Evolutionary conservation across 805 yeast genomes (phyloP), one percentile per base, ranked within the genome.

Genomic region (Candida peoriensis): DNA sequence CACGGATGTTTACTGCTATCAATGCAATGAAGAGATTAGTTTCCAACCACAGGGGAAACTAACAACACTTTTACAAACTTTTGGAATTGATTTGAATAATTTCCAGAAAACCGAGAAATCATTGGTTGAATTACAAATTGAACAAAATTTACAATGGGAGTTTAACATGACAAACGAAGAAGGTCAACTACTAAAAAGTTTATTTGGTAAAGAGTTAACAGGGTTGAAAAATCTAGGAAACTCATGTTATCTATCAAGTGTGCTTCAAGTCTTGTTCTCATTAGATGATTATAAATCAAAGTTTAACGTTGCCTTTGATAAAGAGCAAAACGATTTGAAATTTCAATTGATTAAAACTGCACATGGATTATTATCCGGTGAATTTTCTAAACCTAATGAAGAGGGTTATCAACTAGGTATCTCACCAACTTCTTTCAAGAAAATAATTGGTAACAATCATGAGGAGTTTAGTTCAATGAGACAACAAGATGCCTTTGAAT

Each of bases 401-500:
- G 50, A 44, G 6, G 54, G 57, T 2, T 85, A 78, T 55, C 93
- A 86, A 52, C 52, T 64, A 26, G 97, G 97, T 5, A 69, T 93
- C 14, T 72, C 76, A 34, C 96, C 96, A 0, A 64, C 74, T 1
- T 69, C 81, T 31, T 79, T 93, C 59, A 90, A 90, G 55, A 64
- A 74, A 8, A 62, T 87, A 18, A 66, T 93, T 34, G 96, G 96
- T 4, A 71, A 72, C 33, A 75, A 76, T 24, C 94, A 93, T 56
- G 67, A 68, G 13, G 98, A 93, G 51, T 93, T 93, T 48, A 68
- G 79, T 29, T 79, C 95, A 0, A 84, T 80, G 70, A 76, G 78
- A 47, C 99, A 93, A 55, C 98, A 93, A 57, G 99, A 93, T 63
- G 93, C 97, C 0, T 83, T 79, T 64, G 98, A 93, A 57, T 93